Base-by-base conservation (phyloP, 306 rosid species). In the Senna tora region DNA sequence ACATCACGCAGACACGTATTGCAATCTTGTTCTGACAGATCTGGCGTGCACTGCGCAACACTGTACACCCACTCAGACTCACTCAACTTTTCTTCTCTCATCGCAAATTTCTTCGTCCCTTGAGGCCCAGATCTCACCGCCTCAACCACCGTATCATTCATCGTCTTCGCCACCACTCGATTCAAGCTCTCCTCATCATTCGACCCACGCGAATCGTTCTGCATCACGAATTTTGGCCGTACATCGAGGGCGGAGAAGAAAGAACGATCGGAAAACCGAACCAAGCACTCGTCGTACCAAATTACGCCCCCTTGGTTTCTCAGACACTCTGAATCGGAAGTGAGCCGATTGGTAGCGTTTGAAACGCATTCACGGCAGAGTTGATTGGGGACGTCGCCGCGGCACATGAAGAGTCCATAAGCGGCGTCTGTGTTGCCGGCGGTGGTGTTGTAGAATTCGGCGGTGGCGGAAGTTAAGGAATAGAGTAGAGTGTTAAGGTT, bases 21-120 rank as follows among this genome's bases (percentile, higher is more conserved):
- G 39, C 39, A 36, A 4, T 36, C 7, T 36, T 36, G 39, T 2
- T 10, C 3, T 0, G 83, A 41, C 15, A 86, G 5, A 57, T 80
- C 84, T 9, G 64, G 63, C 13, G 83, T 75, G 66, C 87, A 86
- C 74, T 83, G 86, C 4, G 12, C 83, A 6, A 76, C 43, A 25
- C 9, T 69, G 16, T 78, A 74, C 49, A 80, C 2, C 11, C 13
- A 33, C 36, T 57, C 72, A 28, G 36, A 62, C 21, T 11, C 56
- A 0, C 47, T 32, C 7, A 76, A n/a, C 2, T 16, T 15, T 12
- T 4, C 75, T 8, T 72, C 54, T 45, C 20, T 53, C 0, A 33
- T 53, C 0, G 59, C 76, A 41, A 77, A 81, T 14, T 59, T 76
- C 74, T 59, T 75, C 3, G 7, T 45, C 0, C 68, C 64, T 2